A percentile compares a stretch with the other conserved stretches of the same genome.
Evolutionary conservation across 2,329 filamentous ascomycete genomes (phyloP).

Genomic region (Cladorrhinum sp.): DNA sequence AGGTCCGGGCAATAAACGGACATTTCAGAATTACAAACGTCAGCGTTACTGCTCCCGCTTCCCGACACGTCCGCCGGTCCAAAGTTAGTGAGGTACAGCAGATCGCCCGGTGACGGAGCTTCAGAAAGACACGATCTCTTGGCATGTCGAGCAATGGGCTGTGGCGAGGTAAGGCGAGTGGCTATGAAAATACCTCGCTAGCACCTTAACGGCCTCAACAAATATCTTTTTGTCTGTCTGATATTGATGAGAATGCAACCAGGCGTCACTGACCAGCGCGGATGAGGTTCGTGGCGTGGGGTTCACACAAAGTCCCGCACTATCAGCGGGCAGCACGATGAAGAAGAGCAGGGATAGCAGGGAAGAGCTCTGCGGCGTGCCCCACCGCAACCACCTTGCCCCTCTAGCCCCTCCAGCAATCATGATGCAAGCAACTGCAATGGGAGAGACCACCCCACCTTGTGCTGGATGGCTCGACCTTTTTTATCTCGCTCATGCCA

Average conservation of each 20-base stretch:
- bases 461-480: constrained; percentile 26
- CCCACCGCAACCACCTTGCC: constrained; percentile 13
- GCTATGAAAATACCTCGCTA: no score
- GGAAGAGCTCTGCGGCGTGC: constrained; percentile 9
- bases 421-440: constrained; percentile 28
- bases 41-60: constrained; percentile 2
- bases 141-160: background rate
- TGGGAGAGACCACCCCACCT: constrained; percentile 29
- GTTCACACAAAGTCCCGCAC: constrained; percentile 22
- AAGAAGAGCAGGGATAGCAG: background rate
- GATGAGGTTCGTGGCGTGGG: constrained; percentile 3
- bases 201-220: background rate
- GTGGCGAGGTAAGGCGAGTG: background rate
- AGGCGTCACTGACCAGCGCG: background rate
- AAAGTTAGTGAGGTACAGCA: constrained; percentile 11
- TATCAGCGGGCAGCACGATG: constrained; percentile 15
- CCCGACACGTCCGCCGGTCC: background rate
- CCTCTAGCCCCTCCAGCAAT: constrained; percentile 8
- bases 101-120: constrained; percentile 19
- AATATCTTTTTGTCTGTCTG: background rate
- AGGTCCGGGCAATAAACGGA: constrained; percentile 4
- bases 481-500: constrained; percentile 32
- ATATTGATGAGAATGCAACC: background rate
- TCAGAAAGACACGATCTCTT: background rate
- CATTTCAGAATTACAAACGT: constrained; percentile 9